Conservation (phyloP, 306 rosid genomes). For the Elaeagnus macrophylla region DNA sequence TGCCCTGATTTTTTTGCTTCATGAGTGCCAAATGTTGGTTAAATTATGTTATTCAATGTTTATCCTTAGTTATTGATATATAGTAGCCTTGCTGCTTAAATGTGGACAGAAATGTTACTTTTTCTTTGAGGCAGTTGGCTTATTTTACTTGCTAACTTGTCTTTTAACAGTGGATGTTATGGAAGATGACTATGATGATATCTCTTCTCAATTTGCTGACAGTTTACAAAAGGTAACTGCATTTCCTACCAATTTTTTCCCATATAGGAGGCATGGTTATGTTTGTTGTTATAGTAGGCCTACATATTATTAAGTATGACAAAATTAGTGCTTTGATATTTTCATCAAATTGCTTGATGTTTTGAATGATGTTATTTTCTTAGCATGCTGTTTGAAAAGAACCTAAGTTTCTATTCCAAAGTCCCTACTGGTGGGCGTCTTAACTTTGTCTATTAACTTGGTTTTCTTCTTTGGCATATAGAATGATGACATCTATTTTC, state of each 20-base stretch:
- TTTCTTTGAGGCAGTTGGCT: constrained; percentile 1
- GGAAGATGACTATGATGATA: constrained; percentile 26
- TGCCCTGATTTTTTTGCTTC: too few species aligned
- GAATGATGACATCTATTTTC: background rate
- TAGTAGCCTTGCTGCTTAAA: background rate
- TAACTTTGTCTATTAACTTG: background rate
- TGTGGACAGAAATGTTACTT: background rate
- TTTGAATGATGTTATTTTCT: too few species aligned
- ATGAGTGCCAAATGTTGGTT: too few species aligned
- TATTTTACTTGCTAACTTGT: constrained; percentile 4
- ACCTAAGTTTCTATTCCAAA: too few species aligned
- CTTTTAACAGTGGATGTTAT: constrained; percentile 51
- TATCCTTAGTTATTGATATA: background rate
- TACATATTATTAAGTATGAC: background rate
- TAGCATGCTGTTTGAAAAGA: too few species aligned
- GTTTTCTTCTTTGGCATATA: background rate
- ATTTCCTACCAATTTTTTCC: constrained; percentile 3
- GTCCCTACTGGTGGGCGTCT: background rate
- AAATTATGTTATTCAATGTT: background rate
- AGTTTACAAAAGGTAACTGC: constrained; percentile 41
- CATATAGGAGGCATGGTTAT: background rate
- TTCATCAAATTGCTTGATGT: too few species aligned
- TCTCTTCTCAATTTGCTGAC: constrained; percentile 22
- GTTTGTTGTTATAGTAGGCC: constrained; percentile 1
- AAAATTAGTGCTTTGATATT: too few species aligned